Conservation (phyloP, 1,284 basidiomycete species). For the Leccinum griseonigrum region DNA sequence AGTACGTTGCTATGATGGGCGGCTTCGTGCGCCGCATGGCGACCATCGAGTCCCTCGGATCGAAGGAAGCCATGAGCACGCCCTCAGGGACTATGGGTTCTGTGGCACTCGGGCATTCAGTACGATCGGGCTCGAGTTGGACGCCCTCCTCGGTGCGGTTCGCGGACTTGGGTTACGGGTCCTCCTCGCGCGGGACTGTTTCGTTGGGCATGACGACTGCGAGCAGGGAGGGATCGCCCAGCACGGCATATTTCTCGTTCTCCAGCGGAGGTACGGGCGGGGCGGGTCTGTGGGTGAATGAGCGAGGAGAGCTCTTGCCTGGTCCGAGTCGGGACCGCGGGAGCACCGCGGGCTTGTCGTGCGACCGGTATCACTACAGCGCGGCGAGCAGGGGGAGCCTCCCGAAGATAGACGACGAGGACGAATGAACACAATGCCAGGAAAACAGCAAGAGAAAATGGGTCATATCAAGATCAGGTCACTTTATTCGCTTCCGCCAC, state of each 20-base stretch:
- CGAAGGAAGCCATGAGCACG: constrained; percentile 40
- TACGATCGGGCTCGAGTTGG: constrained; percentile 11
- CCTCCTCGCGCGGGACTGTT: constrained; percentile 9
- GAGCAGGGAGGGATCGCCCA: constrained; percentile 16
- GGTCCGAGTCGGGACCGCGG: not conserved
- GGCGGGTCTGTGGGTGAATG: constrained; percentile 21
- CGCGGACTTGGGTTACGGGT: constrained; percentile 8
- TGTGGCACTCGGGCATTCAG: constrained; percentile 14
- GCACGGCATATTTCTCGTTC: constrained; percentile 28
- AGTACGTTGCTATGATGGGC: constrained; percentile 56
- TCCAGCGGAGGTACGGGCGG: constrained; percentile 22
- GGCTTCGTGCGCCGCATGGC: constrained; percentile 67
- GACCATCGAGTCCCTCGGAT: constrained; percentile 74
- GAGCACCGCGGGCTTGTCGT: constrained; percentile 8
- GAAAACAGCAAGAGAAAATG: not conserved
- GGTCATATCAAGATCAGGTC: not conserved
- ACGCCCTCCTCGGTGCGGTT: constrained; percentile 27
- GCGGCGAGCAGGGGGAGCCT: constrained; percentile 19
- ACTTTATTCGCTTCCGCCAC: not conserved
- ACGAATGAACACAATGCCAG: constrained; percentile 7
- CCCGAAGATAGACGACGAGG: constrained; percentile 6
- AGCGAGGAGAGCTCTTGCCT: constrained; percentile 29
- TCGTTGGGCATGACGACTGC: constrained; percentile 3
- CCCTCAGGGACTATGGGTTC: constrained; percentile 22
- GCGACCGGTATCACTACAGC: constrained; percentile 16